Base-by-base conservation (phyloP, 2,329 filamentous ascomycete genomes). In the Amylocarpus encephaloides region DNA sequence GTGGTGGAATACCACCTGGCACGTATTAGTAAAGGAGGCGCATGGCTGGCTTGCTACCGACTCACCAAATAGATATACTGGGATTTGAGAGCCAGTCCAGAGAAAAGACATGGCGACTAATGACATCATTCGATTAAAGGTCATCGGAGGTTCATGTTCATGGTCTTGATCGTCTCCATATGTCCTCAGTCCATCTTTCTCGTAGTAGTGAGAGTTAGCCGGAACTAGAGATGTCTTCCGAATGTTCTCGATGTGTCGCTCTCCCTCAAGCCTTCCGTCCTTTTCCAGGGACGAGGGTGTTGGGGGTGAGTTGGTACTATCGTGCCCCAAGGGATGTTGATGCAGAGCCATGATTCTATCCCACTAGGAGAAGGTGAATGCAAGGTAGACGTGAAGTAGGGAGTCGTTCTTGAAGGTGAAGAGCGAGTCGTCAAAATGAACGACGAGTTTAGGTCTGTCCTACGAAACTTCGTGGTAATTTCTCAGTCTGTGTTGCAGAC, bases 41-140 rank as follows among this genome's bases (percentile, higher is more conserved):
- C 7, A 26, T 26, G 22, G 7, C 22, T 26, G 22, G 7, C 7
- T 4, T 26, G 7, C n/a, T 1, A 29, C 38, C 66, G 19, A 49
- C 62, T 38, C 54, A 70, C 73, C 73, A 50, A 73, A 73, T 3
- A 75, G 61, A 55, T 75, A 75, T 9, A 82, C 69, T 1, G 79
- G 79, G 43, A 82, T 80, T 56, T 82, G 79, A 48, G 73, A 78
- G 29, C 77, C 79, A 48, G 77, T 79, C 78, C 78, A 82, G 26
- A 82, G 67, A 55, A 82, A 80, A 6, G 77, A 78, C 78, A 82
- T 46, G 47, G 78, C 77, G 11, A 76, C 56, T 39, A 82, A 69
- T 43, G 73, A 73, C 75, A 82, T 68, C 49, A 83, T 78, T 5
- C 76, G 75, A 75, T 80, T 80, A 18, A 82, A 66, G 11, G 70